Evolutionary conservation across 768 basidiomycete species (phyloP).

Genomic region (Vishniacozyma victoriae): DNA sequence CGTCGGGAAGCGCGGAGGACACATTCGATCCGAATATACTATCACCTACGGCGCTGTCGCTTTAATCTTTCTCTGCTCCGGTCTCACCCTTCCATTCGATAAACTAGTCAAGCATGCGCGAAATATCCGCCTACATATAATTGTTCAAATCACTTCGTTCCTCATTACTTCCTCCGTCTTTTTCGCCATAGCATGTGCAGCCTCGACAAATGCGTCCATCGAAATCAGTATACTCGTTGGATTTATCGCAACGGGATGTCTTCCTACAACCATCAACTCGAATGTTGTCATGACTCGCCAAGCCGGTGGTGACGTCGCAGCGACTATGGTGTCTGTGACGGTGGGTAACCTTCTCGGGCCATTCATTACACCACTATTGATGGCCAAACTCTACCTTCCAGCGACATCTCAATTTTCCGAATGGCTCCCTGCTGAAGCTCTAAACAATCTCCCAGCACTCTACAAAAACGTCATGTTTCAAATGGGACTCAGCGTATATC

Average conservation of each 20-base stretch:
- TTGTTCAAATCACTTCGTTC: conserved; percentile 39
- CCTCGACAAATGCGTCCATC: conserved; percentile 6
- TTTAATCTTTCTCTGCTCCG: conserved; percentile 42
- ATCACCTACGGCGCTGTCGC: conserved; percentile 39
- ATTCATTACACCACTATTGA: conserved; percentile 38
- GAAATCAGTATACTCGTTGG: conserved; percentile 35
- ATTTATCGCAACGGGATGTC: conserved; percentile 29
- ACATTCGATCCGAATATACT: conserved; percentile 29
- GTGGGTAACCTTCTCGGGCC: conserved; percentile 42
- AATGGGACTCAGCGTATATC: conserved; percentile 39
- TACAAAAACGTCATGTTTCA: conserved; percentile 17
- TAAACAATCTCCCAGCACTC: conserved; percentile 5
- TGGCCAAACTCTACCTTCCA: conserved; percentile 29
- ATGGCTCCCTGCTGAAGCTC: conserved; percentile 32
- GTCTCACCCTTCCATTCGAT: conserved; percentile 35
- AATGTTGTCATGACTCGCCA: conserved; percentile 45
- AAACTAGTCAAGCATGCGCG: conserved; percentile 24
- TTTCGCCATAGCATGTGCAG: conserved; percentile 31
- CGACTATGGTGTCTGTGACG: conserved; percentile 41
- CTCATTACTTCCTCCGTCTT: conserved; percentile 39
- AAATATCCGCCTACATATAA: conserved; percentile 40
- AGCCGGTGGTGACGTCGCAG: conserved; percentile 40
- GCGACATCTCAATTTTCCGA: conserved; percentile 14
- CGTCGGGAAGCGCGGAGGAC: conserved; percentile 34
- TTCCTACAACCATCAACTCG: conserved; percentile 8